Evolutionary conservation across 2,329 filamentous ascomycete species (phyloP), one percentile per base, ranked within the genome.

Genomic region (Plectosphaerella cucumerina): DNA sequence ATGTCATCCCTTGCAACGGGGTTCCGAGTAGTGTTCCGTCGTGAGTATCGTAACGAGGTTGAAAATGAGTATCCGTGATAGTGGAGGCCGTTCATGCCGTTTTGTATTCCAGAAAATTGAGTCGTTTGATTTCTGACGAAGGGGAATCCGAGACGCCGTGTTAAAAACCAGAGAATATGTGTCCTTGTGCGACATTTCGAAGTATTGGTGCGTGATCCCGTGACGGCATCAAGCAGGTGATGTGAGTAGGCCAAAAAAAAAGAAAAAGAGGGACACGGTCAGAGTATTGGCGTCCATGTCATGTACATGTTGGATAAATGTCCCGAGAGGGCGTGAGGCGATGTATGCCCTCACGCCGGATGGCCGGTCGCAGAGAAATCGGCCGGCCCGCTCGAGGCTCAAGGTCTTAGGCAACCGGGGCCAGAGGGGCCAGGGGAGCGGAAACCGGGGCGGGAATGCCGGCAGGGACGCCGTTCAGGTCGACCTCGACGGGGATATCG

Each of bases 401-500:
- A 17, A 12, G 42, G 39, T 20, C 34, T 50, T 57, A 57, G 47
- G 77, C 76, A 58, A 80, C 72, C 41, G 76, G 69, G 23, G 75
- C 63, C 48, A 69, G 62, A 34, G 63, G 60, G 23, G 75, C 63
- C 48, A 69, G 62, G 33, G 63, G 60, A 14, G 71, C 63, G 41
- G 64, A 66, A 44, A 65, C 65, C 14, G 64, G 65, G n/a, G 66
- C 66, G 31, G 62, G 56, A 18, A 66, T 63, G 53, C 70, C 67
- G 51, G 71, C 70, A 54, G 70, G 68, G 50, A 70, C 69, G 59
- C 65, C 69, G 58, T 62, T 62, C 53, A 77, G 56, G 50, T 77
- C 73, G 47, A 74, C 70, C 53, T 77, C 73, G 47, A 62, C 57
- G 52, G 62, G 65, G 50, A 78, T 71, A 58, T 82, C 80, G 15